Percentiles rank a stretch among this genome's conserved stretches.
phyloP scores from a whole-genome alignment of 2,329 filamentous ascomycete species.

The Botrytis aclada region DNA sequence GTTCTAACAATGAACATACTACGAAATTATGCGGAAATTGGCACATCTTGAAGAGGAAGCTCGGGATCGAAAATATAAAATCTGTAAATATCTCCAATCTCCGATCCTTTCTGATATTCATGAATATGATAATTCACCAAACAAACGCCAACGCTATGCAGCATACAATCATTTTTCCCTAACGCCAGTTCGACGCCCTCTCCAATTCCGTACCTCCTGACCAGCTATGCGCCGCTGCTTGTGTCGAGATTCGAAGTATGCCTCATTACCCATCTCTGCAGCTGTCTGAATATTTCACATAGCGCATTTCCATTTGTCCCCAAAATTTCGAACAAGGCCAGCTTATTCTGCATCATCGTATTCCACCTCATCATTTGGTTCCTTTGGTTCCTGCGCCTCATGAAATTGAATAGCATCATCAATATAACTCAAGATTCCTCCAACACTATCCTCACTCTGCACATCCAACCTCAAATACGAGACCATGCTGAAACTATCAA shows the following conservation, averaged over 20 bases:
- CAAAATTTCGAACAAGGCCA: neutral
- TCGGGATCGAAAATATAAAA: neutral
- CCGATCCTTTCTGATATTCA: neutral
- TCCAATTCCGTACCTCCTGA: constrained; percentile 2
- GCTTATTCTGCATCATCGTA: constrained; percentile 40
- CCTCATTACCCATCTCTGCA: neutral
- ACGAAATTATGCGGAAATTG: neutral
- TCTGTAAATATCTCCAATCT: neutral
- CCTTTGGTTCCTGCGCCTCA: constrained; percentile 86
- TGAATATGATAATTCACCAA: constrained; percentile 5
- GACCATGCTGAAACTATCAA: constrained; percentile 98
- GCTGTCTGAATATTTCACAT: neutral
- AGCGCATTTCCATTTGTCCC: neutral
- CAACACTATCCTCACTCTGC: constrained; percentile 88
- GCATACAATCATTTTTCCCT: constrained; percentile 4
- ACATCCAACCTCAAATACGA: constrained; percentile 88
- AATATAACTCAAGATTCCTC: constrained; percentile 81
- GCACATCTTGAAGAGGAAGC: neutral
- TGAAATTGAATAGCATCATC: constrained; percentile 93
- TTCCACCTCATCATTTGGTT: constrained; percentile 66
- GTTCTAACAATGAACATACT: neutral
- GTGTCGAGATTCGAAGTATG: neutral
- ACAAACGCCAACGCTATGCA: constrained; percentile 28
- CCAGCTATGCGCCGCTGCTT: constrained; percentile 12
- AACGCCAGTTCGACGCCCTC: constrained; percentile 17